Percentiles rank a stretch among this genome's conserved stretches.
phyloP scores from a whole-genome alignment of 345 rosid genomes.

The Conringia planisiliqua region DNA sequence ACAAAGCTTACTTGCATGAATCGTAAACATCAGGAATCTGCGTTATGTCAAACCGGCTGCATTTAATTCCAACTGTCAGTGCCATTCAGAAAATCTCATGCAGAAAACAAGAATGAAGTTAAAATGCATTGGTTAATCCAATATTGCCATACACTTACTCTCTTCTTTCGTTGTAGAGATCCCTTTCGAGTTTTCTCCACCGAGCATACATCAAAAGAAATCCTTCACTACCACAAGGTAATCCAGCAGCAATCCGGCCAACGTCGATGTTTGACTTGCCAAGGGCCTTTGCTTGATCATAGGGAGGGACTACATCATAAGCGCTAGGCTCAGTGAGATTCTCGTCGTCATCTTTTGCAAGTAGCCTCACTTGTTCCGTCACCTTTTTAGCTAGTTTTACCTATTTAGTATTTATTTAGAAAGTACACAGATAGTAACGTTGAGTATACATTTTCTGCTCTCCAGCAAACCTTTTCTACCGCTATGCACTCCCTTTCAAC shows the following conservation, averaged over 20 bases:
- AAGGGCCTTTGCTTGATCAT: conserved; percentile 99
- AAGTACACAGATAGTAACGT: conserved; percentile 10
- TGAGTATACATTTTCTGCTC: background rate
- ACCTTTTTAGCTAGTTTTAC: conserved; percentile 83
- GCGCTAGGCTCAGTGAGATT: conserved; percentile 64
- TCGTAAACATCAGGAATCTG: conserved; percentile 99
- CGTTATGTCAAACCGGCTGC: conserved; percentile 93
- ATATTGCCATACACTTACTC: conserved; percentile 49
- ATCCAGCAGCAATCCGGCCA: conserved; percentile 97
- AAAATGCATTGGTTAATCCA: conserved; percentile 2
- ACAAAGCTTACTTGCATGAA: conserved; percentile 93
- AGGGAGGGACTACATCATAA: conserved; percentile 69
- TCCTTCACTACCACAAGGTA: conserved; percentile 99
- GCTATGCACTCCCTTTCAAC: background rate
- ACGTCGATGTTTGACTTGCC: conserved; percentile 95
- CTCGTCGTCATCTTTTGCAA: conserved; percentile 91
- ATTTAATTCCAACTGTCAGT: conserved; percentile 34
- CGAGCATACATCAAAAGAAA: conserved; percentile 99
- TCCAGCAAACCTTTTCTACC: background rate
- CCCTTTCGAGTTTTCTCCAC: conserved; percentile 98
- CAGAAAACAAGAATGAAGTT: background rate
- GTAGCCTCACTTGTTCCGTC: conserved; percentile 85
- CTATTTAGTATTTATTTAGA: conserved; percentile 48
- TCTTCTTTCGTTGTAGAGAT: conserved; percentile 94
- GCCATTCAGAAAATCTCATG: background rate